Evolutionary conservation across 2,329 filamentous ascomycete species (phyloP), one percentile per base, ranked within the genome.

Genomic region (Aquanectria penicillioides): DNA sequence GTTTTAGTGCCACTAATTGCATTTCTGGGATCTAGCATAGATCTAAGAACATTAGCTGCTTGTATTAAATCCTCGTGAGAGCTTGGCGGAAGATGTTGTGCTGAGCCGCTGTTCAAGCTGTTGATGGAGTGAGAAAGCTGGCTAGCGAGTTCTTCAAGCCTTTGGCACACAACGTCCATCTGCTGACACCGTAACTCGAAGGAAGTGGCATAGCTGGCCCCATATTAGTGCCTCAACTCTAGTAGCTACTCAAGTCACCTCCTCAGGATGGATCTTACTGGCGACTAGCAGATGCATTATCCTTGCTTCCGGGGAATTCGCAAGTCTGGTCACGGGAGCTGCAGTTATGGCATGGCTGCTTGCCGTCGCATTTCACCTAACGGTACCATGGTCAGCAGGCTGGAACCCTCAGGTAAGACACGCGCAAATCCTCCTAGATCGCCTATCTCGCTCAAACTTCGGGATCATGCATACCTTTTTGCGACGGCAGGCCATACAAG

Each of bases 101-200:
- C n/a, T n/a, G n/a, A n/a, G n/a, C n/a, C n/a, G n/a, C n/a, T n/a
- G n/a, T n/a, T n/a, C n/a, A n/a, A n/a, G n/a, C 15, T 38, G 10
- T 38, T 25, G 9, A 53, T 41, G 5, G 55, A 57, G 8, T 49
- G 43, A 5, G 64, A 49, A 1, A 70, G 54, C 23, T 67, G 55
- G 5, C 38, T 46, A 7, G 64, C 55, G 2, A 71, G 46, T 4
- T 11, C 15, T 23, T 71, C 70, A 2, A 71, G 59, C n/a, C 65
- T 58, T 15, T 66, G 48, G 41, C 67, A 69, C n/a, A 71, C 55
- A 1, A 41, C 4, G 22, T 69, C 66, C 43, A 70, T 57, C 36
- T 72, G 60, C 23, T 70, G 68, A 26, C 61, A 71, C 13, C 66
- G 55, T 1, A 62, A 66, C 43, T 71, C 69, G 6, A 59, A 36